Evolutionary conservation across 306 rosid genomes (phyloP), one percentile per base, ranked within the genome.

Genomic region (Oxytropis ochrocephala): DNA sequence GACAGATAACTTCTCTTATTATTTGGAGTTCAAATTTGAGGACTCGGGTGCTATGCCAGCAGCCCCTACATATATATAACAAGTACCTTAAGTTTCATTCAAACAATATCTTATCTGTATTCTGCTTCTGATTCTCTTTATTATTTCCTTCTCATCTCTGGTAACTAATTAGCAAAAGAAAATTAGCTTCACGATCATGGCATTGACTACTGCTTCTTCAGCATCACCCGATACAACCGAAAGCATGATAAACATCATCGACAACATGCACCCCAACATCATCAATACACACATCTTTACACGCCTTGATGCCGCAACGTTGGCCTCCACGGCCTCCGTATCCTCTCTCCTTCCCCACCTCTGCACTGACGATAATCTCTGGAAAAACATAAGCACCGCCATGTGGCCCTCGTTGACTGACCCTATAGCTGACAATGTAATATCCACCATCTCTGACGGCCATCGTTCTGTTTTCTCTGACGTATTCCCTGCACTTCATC

Each of bases 391-490:
- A 8, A 83, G 89, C 77, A 8, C 74, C 36, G 4, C 88, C 70
- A 70, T 72, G 19, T 93, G 98, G 97, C 98, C 98, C 0, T 88
- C 98, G 0, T 29, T 74, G 6, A 8, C 18, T 3, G 72, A 88
- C 30, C 77, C 87, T 1, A 46, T 12, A 5, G 62, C 76, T 8
- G 4, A 54, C 39, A 63, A 54, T 18, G 51, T 74, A 71, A 80
- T 91, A 67, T 76, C 87, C 81, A 32, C 80, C 6, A 78, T 89
- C 77, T 91, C 91, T 2, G 33, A 55, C 13, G 85, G 86, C n/a
- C 77, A 93, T 90, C 91, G 86, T 0, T 83, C 97, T 0, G 58
- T 93, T 56, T 93, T 75, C 84, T 83, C 87, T 50, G 94, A 86
- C 59, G 82, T 87, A 1, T 93, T 85, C 65, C 96, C 96, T 0